These are phyloP conservation scores for Cladosporium oxysporum DNA, from an alignment of 2,329 filamentous ascomycete genomes.

Conservation along the genomic window DNA sequence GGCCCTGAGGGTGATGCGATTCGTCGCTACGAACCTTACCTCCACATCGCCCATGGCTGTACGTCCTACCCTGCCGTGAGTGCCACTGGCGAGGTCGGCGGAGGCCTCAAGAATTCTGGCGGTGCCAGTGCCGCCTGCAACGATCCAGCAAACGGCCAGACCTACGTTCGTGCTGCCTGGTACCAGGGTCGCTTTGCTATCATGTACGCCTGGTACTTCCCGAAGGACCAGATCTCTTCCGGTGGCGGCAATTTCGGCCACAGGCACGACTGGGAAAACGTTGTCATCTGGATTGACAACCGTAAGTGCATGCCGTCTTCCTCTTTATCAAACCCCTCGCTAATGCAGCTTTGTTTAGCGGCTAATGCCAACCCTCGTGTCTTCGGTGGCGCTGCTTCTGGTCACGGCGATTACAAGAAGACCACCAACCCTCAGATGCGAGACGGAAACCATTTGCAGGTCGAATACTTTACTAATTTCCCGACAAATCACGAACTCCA, in stretches of 20 bases:
- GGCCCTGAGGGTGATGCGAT: not conserved
- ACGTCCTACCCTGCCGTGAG: constrained; percentile 7
- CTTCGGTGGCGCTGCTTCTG: not conserved
- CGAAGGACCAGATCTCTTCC: not conserved
- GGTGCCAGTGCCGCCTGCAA: not conserved
- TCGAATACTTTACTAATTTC: constrained; percentile 10
- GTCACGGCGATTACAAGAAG: not conserved
- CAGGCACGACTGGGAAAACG: constrained; percentile 4
- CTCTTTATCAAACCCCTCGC: not conserved
- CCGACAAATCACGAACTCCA: constrained; percentile 12
- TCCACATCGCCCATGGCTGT: constrained; percentile 7
- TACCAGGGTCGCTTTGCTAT: not conserved
- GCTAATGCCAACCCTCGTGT: constrained; percentile 1
- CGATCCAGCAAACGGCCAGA: constrained; percentile 2
- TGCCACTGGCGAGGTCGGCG: constrained; percentile 1
- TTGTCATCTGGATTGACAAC: constrained; percentile 11
- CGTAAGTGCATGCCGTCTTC: not conserved
- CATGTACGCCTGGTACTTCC: constrained; percentile 14
- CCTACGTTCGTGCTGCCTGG: not conserved
- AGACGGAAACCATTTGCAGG: not conserved
- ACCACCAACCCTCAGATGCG: constrained; percentile 1
- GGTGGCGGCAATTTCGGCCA: not conserved
- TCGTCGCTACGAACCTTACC: not conserved
- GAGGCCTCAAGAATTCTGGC: not conserved
- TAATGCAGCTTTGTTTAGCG: not conserved